Percentiles rank a stretch among this genome's conserved stretches.
Conservation (phyloP, 2,329 filamentous ascomycete species). For the Dendryphion nanum region DNA sequence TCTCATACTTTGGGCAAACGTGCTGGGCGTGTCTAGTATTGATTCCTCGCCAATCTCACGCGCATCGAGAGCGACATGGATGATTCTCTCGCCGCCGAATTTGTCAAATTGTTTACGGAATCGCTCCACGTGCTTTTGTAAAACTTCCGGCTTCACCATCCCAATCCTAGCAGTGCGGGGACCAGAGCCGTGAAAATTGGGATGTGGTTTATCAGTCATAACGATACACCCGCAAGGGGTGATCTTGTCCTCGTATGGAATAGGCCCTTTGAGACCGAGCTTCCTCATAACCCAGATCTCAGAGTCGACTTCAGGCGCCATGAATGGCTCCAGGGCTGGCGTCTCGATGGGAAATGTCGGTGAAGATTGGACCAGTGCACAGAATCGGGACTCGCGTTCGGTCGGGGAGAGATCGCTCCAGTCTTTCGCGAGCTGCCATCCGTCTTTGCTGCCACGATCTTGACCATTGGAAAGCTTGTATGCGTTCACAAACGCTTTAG, state of each 20-base stretch:
- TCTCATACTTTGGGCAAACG: no score
- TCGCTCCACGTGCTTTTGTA: no score
- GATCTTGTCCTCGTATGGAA: conserved; percentile 4
- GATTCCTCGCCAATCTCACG: no score
- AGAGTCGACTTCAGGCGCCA: conserved; percentile 3
- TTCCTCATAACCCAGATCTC: conserved; percentile 6
- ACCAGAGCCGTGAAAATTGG: no score
- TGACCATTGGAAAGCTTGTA: conserved; percentile 1
- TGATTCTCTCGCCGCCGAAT: no score
- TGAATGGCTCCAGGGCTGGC: conserved; percentile 3
- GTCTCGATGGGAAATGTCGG: conserved; percentile 1
- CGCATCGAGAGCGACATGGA: no score
- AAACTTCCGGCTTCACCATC: no score
- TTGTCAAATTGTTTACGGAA: no score
- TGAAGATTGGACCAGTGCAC: not conserved
- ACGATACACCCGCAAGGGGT: no score
- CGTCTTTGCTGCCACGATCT: not conserved
- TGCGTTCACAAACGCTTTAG: conserved; percentile 3
- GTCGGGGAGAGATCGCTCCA: not conserved
- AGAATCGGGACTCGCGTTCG: not conserved
- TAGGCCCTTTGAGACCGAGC: conserved; percentile 1
- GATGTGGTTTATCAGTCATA: no score
- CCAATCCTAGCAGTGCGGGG: no score
- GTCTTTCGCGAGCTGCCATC: not conserved
- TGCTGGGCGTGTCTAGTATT: no score